Evolutionary conservation across 441 rosid genomes (phyloP).

Genomic region (Gossypium lobatum): DNA sequence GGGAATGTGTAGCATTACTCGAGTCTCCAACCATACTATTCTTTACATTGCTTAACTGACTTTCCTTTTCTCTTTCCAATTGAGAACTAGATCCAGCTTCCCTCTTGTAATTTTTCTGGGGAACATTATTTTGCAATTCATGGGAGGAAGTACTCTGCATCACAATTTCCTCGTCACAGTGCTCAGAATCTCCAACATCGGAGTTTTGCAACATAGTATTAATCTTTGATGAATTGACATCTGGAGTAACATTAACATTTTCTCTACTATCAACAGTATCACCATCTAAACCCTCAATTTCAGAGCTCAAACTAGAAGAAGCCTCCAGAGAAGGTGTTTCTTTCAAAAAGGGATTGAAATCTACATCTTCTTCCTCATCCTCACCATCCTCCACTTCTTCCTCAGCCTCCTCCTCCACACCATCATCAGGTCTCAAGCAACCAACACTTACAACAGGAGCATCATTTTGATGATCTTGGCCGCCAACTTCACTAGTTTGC

Average conservation of each 20-base stretch:
- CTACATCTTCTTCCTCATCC: constrained; percentile 74
- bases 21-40: constrained; percentile 19
- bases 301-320: constrained; percentile 90
- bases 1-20: constrained; percentile 13
- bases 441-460: constrained; percentile 4
- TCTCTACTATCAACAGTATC: constrained; percentile 19
- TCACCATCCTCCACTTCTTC: constrained; percentile 31
- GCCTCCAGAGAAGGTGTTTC: constrained; percentile 67
- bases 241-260: constrained; percentile 13
- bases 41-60: constrained; percentile 22
- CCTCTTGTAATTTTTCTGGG: constrained; percentile 23
- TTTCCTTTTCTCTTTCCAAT: constrained; percentile 23
- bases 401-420: constrained; percentile 16
- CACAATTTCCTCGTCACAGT: constrained; percentile 38
- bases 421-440: constrained; percentile 22
- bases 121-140: constrained; percentile 11
- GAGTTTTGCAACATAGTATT: constrained; percentile 17
- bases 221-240: constrained; percentile 22
- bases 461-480: constrained; percentile 15
- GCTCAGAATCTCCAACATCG: constrained; percentile 35
- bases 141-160: constrained; percentile 26
- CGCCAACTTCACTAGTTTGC: constrained; percentile 19
- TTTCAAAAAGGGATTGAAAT: constrained; percentile 77
- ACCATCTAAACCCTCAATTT: constrained; percentile 45
- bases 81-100: constrained; percentile 23